Evolutionary conservation across 1,139 yeast species (phyloP), one percentile per base, ranked within the genome.

Genomic region (Suhomyces atakaporum): DNA sequence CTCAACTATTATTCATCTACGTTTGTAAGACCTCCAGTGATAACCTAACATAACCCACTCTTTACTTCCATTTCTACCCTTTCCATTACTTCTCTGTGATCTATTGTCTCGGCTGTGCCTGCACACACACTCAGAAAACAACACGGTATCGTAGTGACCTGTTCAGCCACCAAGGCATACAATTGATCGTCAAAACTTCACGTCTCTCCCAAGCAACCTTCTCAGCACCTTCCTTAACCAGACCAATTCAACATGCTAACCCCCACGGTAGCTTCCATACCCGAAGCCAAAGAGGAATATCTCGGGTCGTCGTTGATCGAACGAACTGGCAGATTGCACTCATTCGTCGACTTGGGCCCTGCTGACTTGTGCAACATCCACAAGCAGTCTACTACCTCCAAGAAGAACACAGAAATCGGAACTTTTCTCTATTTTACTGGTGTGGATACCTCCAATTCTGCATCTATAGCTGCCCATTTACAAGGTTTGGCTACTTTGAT

Each of bases 341-440:
- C 70, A 15, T 67, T 71, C 40, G 45, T 40, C 29, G 83, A 77
- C 39, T 60, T 92, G 36, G 98, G 98, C 0, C 96, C 96, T 0
- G 90, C 96, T 5, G 97, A 92, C 64, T 69, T 92, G 46, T 85
- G 95, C 34, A 95, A 86, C 54, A 66, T 79, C 37, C 75, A 76
- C 37, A 76, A 79, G 50, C 71, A 53, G 45, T 66, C 63, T 31
- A 58, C 52, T 45, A 71, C 56, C 50, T 69, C 74, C 42, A 67
- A 65, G 53, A 63, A 62, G 39, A 51, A 54, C 37, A 57, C 67
- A 18, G 75, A 66, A 40, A 54, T 73, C 27, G 79, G 80, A 3
- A 76, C 82, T 4, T 77, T 73, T 49, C 61, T 77, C 31, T 77
- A 77, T 53, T 76, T 69, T 49, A 74, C 81, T 0, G 83, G 83